phyloP scores from a whole-genome alignment of 306 rosid species.

The Casuarina cunninghamiana region DNA sequence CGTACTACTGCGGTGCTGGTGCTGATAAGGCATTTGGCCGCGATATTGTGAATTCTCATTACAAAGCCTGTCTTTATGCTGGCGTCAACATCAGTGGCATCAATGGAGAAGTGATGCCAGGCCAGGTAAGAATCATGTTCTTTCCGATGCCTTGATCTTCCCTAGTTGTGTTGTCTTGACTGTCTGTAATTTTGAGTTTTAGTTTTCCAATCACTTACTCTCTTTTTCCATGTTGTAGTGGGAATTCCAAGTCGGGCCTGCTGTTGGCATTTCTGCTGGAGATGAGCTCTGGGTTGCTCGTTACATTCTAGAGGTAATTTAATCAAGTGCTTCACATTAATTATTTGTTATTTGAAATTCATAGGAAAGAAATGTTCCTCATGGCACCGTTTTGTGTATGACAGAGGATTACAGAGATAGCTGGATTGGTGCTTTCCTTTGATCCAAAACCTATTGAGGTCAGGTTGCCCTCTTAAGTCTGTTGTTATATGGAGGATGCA shows the following conservation, averaged over 20 bases:
- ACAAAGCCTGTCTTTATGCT: conserved; percentile 69
- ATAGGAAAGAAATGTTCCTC: not conserved
- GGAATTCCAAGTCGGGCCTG: conserved; percentile 68
- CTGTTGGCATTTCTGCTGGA: conserved; percentile 55
- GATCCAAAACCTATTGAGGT: conserved; percentile 62
- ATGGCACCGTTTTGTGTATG: conserved; percentile 1
- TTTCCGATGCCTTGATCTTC: not conserved
- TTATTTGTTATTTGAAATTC: not conserved
- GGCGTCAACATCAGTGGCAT: conserved; percentile 67
- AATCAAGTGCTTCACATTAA: not conserved
- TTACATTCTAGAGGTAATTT: conserved; percentile 51
- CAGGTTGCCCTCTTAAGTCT: not conserved
- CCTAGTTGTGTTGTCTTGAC: not conserved
- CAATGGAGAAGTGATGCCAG: conserved; percentile 80
- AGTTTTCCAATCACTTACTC: not conserved
- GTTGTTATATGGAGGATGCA: not conserved
- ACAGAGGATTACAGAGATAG: conserved; percentile 57
- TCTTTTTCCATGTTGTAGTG: conserved; percentile 28
- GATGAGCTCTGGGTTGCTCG: conserved; percentile 65
- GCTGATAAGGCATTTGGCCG: conserved; percentile 78
- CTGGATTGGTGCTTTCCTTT: conserved; percentile 57
- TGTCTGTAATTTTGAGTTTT: not conserved
- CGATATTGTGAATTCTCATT: conserved; percentile 66
- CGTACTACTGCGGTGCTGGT: conserved; percentile 68
- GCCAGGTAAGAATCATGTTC: conserved; percentile 44